Evolutionary conservation across 805 yeast genomes (phyloP).

Genomic region (Sugiyamaella lignohabitans): DNA sequence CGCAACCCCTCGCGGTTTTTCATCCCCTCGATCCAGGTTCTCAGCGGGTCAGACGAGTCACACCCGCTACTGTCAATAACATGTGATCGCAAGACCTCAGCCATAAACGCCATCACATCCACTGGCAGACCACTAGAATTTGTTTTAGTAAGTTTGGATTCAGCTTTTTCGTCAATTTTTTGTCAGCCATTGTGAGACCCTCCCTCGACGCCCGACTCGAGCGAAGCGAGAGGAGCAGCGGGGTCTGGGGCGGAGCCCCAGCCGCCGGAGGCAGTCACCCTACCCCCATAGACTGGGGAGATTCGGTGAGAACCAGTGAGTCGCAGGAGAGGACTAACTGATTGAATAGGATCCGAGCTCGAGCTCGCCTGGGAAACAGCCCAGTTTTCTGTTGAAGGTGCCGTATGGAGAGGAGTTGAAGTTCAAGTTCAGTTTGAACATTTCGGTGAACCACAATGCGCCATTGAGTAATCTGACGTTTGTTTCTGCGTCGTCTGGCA

Average conservation of each 20-base stretch:
- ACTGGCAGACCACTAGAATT: conserved; percentile 2
- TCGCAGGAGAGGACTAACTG: conserved; percentile 1
- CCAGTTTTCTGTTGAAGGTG: conserved; percentile 16
- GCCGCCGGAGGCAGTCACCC: neutral
- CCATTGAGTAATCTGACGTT: conserved; percentile 29
- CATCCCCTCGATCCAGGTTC: conserved; percentile 4
- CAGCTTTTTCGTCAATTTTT: no score
- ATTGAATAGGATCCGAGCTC: neutral
- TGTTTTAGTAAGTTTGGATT: conserved; percentile 1
- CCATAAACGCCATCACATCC: neutral
- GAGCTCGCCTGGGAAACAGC: neutral
- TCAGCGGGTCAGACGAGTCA: conserved; percentile 2
- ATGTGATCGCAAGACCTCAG: conserved; percentile 7
- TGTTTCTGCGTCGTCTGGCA: conserved; percentile 24
- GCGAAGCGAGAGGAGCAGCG: neutral
- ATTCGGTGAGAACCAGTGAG: no score
- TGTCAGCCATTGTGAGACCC: no score
- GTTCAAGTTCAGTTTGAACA: conserved; percentile 16
- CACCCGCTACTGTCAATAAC: neutral
- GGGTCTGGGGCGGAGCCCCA: neutral
- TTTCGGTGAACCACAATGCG: conserved; percentile 4
- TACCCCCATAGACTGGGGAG: no score
- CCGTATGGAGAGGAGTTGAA: conserved; percentile 15
- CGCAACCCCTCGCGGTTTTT: conserved; percentile 2
- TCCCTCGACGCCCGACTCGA: no score